Conservation (phyloP, 257 asterid species). For the Striga asiatica region DNA sequence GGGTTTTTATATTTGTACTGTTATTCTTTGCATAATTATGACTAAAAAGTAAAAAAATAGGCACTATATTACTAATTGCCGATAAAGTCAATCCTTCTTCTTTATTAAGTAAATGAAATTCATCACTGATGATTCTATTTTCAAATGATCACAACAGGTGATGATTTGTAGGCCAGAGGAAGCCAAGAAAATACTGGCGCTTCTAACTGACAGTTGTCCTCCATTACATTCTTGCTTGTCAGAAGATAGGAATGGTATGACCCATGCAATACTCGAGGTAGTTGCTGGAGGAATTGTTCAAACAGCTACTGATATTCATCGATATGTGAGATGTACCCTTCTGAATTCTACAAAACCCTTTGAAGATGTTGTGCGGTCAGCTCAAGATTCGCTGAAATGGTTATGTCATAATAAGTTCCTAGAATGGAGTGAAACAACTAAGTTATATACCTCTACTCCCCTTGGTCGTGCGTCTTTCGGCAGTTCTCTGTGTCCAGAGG, state of each 20-base stretch:
- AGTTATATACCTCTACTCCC: conserved; percentile 88
- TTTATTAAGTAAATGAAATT: conserved; percentile 10
- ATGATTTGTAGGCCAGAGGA: conserved; percentile 89
- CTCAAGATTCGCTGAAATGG: conserved; percentile 97
- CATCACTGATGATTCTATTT: conserved; percentile 1
- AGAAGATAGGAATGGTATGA: conserved; percentile 98
- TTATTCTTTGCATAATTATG: conserved; percentile 8
- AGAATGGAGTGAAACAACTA: conserved; percentile 88
- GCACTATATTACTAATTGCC: no score
- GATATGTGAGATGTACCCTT: conserved; percentile 95
- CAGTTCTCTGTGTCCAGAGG: conserved; percentile 94
- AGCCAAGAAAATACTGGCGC: conserved; percentile 56
- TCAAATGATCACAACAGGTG: conserved; percentile 40
- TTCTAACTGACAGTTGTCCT: conserved; percentile 78
- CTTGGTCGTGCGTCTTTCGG: conserved; percentile 97
- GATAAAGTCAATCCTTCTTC: not conserved
- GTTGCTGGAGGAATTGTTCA: conserved; percentile 99
- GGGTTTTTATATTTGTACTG: conserved; percentile 10
- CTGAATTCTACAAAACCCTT: conserved; percentile 89
- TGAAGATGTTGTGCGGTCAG: conserved; percentile 95
- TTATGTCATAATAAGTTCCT: conserved; percentile 80
- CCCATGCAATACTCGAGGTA: conserved; percentile 95
- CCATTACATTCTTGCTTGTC: conserved; percentile 94
- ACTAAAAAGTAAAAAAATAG: not conserved
- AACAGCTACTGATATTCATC: conserved; percentile 82